A percentile compares a stretch with the other conserved stretches of the same genome.
phyloP scores from a whole-genome alignment of 2,329 filamentous ascomycete species.

The Curvularia spicifera region DNA sequence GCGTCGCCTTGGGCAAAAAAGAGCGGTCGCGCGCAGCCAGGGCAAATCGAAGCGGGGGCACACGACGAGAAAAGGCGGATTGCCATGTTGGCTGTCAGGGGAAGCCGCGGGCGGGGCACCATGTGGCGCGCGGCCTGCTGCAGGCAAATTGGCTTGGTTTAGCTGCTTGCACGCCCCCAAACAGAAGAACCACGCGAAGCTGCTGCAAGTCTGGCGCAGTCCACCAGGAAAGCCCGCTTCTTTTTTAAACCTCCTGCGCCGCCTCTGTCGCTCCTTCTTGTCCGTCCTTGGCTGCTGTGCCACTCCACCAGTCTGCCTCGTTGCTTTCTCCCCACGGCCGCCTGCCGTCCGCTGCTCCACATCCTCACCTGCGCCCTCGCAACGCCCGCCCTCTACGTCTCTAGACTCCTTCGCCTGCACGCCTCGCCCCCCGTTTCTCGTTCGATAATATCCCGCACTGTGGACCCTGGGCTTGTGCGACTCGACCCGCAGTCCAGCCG shows the following conservation, averaged over 20 bases:
- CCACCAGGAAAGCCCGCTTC: too few relatives aligned
- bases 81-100: slow-evolving; percentile 12
- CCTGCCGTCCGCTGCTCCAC: slow-evolving; percentile 3
- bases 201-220: not conserved
- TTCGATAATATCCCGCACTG: slow-evolving; percentile 6
- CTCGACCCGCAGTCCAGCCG: slow-evolving; percentile 3
- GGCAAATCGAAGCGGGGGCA: slow-evolving; percentile 1
- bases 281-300: not conserved
- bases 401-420: not conserved
- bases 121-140: slow-evolving; percentile 11
- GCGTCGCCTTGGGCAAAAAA: not conserved
- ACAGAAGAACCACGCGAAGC: not conserved
- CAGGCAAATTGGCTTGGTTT: slow-evolving; percentile 12
- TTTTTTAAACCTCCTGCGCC: not conserved
- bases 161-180: not conserved
- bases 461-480: slow-evolving; percentile 8
- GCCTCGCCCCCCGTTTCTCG: slow-evolving; percentile 3
- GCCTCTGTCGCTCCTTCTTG: not conserved
- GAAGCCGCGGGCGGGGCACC: slow-evolving; percentile 15
- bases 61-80: slow-evolving; percentile 4
- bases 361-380: not conserved
- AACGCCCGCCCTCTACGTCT: not conserved
- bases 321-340: not conserved
- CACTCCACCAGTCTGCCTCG: not conserved
- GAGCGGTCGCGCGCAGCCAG: not conserved